Evolutionary conservation across 257 asterid genomes (phyloP), one percentile per base, ranked within the genome.

Genomic region (Leptodermis oblonga): DNA sequence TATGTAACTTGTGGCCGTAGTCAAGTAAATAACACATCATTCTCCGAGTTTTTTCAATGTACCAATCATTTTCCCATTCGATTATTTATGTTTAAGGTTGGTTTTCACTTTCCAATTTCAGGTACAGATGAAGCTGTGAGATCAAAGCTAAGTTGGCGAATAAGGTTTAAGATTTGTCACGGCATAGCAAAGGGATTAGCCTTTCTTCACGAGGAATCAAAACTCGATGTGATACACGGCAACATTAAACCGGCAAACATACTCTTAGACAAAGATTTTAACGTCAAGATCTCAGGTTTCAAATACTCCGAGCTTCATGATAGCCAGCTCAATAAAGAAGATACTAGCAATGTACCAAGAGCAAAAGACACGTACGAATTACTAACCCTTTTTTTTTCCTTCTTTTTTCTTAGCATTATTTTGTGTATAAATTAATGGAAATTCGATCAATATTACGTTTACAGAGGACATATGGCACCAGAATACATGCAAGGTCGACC

Each of bases 251-350:
- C n/a, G n/a, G n/a, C n/a, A n/a, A n/a, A n/a, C n/a, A n/a, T n/a
- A n/a, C n/a, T n/a, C n/a, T n/a, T n/a, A n/a, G n/a, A n/a, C n/a
- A n/a, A n/a, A n/a, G n/a, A n/a, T n/a, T n/a, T n/a, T n/a, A n/a
- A n/a, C n/a, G n/a, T n/a, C n/a, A n/a, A n/a, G n/a, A 56, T 56
- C 10, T 56, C 62, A 3, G 37, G 14, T 37, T 56, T 56, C 10
- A 30, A 37, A n/a, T 56, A 56, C 4, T 56, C 62, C 20, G 54
- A 56, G 62, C n/a, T 56, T 56, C 62, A 56, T 56, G 62, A 56
- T 11, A 37, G 9, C 37, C 62, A 26, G 12, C 2, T 4, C 13
- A 56, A 56, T 9, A 15, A 56, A 56, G 2, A 56, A 28, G 62
- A 56, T 10, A 26, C 20, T 56, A 9, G 62, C 62, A 26, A 26